Percentiles rank a stretch among this genome's conserved stretches.
Evolutionary conservation across 2,329 filamentous ascomycete species (phyloP).

Genomic region (Exophiala aquamarina): DNA sequence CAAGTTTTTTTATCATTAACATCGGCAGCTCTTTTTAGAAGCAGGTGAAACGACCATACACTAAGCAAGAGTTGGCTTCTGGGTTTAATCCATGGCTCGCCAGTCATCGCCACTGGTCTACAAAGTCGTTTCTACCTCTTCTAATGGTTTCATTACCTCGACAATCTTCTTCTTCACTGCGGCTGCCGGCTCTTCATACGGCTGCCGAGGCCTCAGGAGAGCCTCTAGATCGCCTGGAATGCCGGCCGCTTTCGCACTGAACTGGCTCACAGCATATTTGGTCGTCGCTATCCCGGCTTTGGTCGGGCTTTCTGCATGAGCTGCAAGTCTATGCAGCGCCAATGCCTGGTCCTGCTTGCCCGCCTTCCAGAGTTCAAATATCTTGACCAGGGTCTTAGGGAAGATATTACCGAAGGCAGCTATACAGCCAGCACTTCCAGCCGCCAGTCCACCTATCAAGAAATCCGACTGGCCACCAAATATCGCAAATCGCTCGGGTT

Average conservation of each 20-base stretch:
- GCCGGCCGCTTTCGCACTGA: constrained; percentile 59
- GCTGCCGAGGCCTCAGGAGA: constrained; percentile 56
- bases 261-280: constrained; percentile 67
- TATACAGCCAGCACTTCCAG: constrained; percentile 57
- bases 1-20: no score
- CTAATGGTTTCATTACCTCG: constrained; percentile 30
- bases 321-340: constrained; percentile 60
- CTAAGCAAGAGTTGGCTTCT: no score
- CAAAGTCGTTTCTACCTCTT: constrained; percentile 16
- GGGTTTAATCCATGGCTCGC: no score
- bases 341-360: constrained; percentile 61
- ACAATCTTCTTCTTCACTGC: constrained; percentile 43
- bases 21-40: no score
- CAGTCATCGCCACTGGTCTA: constrained; percentile 1
- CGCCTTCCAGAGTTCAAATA: constrained; percentile 62
- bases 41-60: no score
- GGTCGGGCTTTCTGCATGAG: constrained; percentile 64
- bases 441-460: constrained; percentile 56
- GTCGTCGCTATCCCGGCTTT: constrained; percentile 66
- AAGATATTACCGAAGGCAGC: constrained; percentile 60
- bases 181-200: constrained; percentile 54
- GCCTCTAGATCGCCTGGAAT: constrained; percentile 60
- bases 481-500: constrained; percentile 60
- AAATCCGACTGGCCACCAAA: constrained; percentile 75
- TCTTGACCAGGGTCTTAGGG: constrained; percentile 54